These are phyloP conservation scores for Fusarium nematophilum DNA, from an alignment of 2,329 filamentous ascomycete genomes.

Conservation along the genomic window DNA sequence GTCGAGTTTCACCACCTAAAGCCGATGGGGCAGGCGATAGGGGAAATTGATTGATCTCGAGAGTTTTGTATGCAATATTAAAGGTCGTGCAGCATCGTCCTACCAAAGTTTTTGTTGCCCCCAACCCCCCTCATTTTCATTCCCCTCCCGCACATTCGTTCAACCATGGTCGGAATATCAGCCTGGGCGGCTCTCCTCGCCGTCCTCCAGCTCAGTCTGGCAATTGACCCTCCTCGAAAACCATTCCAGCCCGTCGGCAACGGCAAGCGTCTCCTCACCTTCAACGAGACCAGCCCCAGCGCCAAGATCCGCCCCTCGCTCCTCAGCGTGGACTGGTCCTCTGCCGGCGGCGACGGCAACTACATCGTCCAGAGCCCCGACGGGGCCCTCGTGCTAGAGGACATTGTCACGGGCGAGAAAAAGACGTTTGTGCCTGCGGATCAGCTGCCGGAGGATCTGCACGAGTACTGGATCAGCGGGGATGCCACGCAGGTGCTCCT, in stretches of 20 bases:
- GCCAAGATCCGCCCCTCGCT: conserved; percentile 59
- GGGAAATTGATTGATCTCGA: conserved; percentile 4
- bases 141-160: too few species aligned
- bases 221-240: conserved; percentile 63
- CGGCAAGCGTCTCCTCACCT: conserved; percentile 67
- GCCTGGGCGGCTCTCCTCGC: conserved; percentile 33
- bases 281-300: conserved; percentile 67
- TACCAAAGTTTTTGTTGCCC: too few species aligned
- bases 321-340: conserved; percentile 67
- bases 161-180: conserved; percentile 21
- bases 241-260: conserved; percentile 66
- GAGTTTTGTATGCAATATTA: conserved; percentile 7
- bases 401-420: conserved; percentile 68
- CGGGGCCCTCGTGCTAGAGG: conserved; percentile 68
- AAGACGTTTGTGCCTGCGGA: conserved; percentile 68
- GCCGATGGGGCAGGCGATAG: conserved; percentile 32
- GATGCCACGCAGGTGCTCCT: conserved; percentile 70
- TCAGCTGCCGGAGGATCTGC: conserved; percentile 64
- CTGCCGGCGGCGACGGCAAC: conserved; percentile 68
- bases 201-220: conserved; percentile 36
- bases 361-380: conserved; percentile 65
- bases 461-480: conserved; percentile 70
- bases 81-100: neutral
- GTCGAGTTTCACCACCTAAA: conserved; percentile 22
- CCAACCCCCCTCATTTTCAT: neutral